phyloP scores from a whole-genome alignment of 768 basidiomycete genomes.

The Epithele typhae region DNA sequence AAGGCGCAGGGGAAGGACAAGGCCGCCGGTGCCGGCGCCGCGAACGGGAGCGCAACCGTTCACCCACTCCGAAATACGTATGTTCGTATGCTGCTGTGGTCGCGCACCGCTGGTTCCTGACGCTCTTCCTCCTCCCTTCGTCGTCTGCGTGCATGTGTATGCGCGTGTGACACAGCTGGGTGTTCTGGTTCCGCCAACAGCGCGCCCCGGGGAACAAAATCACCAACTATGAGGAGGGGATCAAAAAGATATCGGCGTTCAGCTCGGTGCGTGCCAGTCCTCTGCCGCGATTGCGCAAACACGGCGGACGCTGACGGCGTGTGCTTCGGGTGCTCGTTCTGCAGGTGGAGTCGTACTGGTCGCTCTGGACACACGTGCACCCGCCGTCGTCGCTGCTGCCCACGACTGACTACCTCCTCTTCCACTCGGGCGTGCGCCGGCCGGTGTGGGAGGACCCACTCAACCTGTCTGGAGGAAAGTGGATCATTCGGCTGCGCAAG shows the following conservation, averaged over 20 bases:
- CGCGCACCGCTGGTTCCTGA: conserved; percentile 17
- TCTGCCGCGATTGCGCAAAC: not conserved
- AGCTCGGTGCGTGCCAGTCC: conserved; percentile 57
- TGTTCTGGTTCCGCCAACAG: conserved; percentile 91
- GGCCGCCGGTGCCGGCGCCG: conserved; percentile 28
- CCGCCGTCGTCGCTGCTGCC: conserved; percentile 80
- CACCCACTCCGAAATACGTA: conserved; percentile 87
- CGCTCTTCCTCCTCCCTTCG: not conserved
- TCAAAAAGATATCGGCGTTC: conserved; percentile 88
- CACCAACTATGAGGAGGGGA: conserved; percentile 90
- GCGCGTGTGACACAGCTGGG: conserved; percentile 55
- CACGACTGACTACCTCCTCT: conserved; percentile 92
- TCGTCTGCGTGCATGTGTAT: not conserved
- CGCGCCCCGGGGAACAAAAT: conserved; percentile 87
- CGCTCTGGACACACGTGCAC: conserved; percentile 86
- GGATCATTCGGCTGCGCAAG: conserved; percentile 91
- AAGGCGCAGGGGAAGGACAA: conserved; percentile 41
- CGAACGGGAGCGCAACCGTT: conserved; percentile 39
- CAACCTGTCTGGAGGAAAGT: conserved; percentile 86
- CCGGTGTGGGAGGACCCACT: conserved; percentile 97
- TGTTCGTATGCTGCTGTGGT: conserved; percentile 50
- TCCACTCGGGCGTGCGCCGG: conserved; percentile 78
- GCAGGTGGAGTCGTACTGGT: conserved; percentile 94
- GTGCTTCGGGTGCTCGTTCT: not conserved
- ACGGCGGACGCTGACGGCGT: not conserved